Percentiles rank a stretch among this genome's conserved stretches.
phyloP scores from a whole-genome alignment of 495 filamentous ascomycete genomes.

The Astrocystis sublimbata region DNA sequence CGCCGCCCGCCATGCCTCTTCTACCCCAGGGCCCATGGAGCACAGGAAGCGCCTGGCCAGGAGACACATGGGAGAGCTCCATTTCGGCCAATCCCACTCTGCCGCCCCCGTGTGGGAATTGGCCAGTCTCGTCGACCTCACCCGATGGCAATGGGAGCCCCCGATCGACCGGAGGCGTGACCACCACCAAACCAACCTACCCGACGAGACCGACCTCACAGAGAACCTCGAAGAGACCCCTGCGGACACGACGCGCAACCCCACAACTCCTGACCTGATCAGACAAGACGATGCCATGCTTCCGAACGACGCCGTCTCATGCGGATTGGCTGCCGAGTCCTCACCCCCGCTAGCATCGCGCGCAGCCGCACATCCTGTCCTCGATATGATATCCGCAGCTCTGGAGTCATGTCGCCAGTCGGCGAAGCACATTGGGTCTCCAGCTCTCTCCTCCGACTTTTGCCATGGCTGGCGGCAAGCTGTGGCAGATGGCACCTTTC shows the following conservation, averaged over 20 bases:
- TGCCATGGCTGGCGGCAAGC: conserved; percentile 24
- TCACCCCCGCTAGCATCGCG: conserved; percentile 13
- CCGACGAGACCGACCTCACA: not conserved
- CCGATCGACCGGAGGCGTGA: no score
- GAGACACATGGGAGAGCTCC: conserved; percentile 50
- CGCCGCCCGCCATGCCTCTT: conserved; percentile 27
- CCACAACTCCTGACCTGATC: not conserved
- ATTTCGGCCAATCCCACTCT: conserved; percentile 35
- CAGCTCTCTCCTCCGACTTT: conserved; percentile 21
- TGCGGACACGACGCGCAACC: no score
- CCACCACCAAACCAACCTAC: conserved; percentile 4
- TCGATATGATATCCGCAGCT: conserved; percentile 20
- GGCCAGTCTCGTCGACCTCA: conserved; percentile 38
- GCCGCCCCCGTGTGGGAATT: conserved; percentile 43
- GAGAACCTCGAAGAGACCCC: no score
- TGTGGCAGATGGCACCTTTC: conserved; percentile 14
- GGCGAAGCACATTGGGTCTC: not conserved
- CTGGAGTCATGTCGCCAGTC: conserved; percentile 7
- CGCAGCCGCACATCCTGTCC: conserved; percentile 6
- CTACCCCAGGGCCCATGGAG: conserved; percentile 52
- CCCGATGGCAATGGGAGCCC: conserved; percentile 52
- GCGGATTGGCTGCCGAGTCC: conserved; percentile 6
- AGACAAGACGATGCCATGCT: not conserved
- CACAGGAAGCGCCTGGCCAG: conserved; percentile 53
- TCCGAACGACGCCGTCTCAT: not conserved